phyloP scores from a whole-genome alignment of 805 yeast genomes.

The Wickerhamomyces pijperi region DNA sequence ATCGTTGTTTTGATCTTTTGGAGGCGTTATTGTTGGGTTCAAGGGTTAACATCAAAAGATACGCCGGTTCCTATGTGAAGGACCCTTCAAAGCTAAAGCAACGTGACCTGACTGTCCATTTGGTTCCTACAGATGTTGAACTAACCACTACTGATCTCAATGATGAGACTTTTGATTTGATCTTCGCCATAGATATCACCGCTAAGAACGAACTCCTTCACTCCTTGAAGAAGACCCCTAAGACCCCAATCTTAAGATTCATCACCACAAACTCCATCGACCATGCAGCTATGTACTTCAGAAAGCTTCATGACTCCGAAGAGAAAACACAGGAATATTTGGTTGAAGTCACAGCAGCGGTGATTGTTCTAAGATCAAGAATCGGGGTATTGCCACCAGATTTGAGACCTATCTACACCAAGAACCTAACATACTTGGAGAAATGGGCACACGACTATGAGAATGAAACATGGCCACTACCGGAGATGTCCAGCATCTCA shows the following conservation, averaged over 20 bases:
- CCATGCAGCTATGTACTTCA: slow-evolving; percentile 55
- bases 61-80: slow-evolving; percentile 52
- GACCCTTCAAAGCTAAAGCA: slow-evolving; percentile 29
- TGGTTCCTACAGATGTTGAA: slow-evolving; percentile 11
- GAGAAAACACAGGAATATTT: slow-evolving; percentile 32
- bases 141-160: slow-evolving; percentile 3
- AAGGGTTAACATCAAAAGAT: slow-evolving; percentile 42
- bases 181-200: slow-evolving; percentile 54
- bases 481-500: slow-evolving; percentile 56
- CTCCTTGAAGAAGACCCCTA: slow-evolving; percentile 19
- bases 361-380: slow-evolving; percentile 70
- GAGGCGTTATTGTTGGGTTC: slow-evolving; percentile 64
- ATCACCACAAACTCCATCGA: slow-evolving; percentile 77
- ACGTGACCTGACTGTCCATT: slow-evolving; percentile 6
- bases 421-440: slow-evolving; percentile 48
- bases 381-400: slow-evolving; percentile 79
- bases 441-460: slow-evolving; percentile 44
- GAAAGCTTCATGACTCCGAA: slow-evolving; percentile 15
- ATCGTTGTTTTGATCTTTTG: slow-evolving; percentile 50
- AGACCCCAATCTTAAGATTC: slow-evolving; percentile 53
- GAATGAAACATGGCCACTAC: slow-evolving; percentile 59
- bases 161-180: slow-evolving; percentile 38
- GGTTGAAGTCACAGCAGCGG: slow-evolving; percentile 66
- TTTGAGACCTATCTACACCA: slow-evolving; percentile 61
- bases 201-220: slow-evolving; percentile 29